phyloP scores from a whole-genome alignment of 2,329 filamentous ascomycete species.

The Xylaria sp. region DNA sequence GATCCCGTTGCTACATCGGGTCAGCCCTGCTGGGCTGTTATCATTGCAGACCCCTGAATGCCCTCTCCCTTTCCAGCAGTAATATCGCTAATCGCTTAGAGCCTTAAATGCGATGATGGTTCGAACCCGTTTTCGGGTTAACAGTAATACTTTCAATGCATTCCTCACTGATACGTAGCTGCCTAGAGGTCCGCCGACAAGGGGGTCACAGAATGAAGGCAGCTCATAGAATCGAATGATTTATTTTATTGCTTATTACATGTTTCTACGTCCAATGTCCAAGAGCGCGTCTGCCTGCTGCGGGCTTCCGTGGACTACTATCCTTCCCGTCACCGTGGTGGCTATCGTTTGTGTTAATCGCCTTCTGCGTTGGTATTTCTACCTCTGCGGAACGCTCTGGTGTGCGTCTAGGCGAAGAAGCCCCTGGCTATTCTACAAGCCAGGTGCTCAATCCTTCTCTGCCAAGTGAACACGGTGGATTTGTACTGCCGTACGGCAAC shows the following conservation, averaged over 20 bases:
- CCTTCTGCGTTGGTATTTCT: not conserved
- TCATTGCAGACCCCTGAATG: not conserved
- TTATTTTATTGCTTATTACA: conserved; percentile 34
- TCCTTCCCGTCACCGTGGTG: conserved; percentile 19
- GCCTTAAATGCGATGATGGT: not conserved
- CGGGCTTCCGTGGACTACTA: conserved; percentile 8
- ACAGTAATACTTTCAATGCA: not conserved
- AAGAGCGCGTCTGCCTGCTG: conserved; percentile 12
- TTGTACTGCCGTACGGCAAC: not conserved
- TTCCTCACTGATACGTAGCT: not conserved
- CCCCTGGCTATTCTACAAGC: conserved; percentile 12
- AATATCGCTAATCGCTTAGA: not conserved
- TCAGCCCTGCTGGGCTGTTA: not conserved
- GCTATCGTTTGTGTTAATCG: conserved; percentile 33
- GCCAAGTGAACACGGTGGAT: conserved; percentile 1
- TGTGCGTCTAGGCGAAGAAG: conserved; percentile 1
- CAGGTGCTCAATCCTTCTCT: conserved; percentile 1
- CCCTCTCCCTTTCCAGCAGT: not conserved
- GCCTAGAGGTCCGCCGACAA: not conserved
- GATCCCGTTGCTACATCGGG: no score
- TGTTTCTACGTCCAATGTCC: conserved; percentile 32
- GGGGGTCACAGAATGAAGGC: conserved; percentile 1
- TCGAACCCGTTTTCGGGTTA: not conserved
- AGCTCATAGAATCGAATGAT: conserved; percentile 30
- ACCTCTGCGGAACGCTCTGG: conserved; percentile 4